Evolutionary conservation across 345 rosid species (phyloP), one percentile per base, ranked within the genome.

Genomic region (Laguncularia racemosa): DNA sequence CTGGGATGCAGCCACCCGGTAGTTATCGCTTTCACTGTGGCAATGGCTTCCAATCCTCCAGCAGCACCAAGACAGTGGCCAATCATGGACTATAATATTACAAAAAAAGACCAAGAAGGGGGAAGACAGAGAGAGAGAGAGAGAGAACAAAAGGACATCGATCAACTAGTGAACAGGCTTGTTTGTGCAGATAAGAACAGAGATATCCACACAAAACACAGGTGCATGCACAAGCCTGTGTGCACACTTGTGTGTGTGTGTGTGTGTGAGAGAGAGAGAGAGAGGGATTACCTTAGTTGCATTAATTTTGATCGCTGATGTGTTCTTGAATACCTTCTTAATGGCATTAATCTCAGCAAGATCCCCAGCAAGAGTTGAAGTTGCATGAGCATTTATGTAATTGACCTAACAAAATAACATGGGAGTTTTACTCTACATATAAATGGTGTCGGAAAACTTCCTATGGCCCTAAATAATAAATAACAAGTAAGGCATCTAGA

Each of bases 61-160:
- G 97, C 87, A 57, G 99, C 96, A 60, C 99, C 97, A 14, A 95
- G 99, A 78, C 97, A 85, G 71, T 95, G 99, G 56, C 99, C 99
- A 56, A 95, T 90, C 97, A 95, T 85, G 15, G 97, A 95, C 99
- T 88, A 82, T 54, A 71, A 69, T 48, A 18, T 56, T 21, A 49
- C 33, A 55, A 52, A 64, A 26, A 3, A 49, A 19, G 40, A 33
- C 7, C 1, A n/a, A n/a, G n/a, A n/a, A n/a, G n/a, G n/a, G n/a
- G n/a, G n/a, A n/a, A n/a, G n/a, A n/a, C n/a, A n/a, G n/a, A n/a
- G 2, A 26, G 6, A 6, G 3, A 26, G 6, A 26, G 6, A 9
- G 40, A 33, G 59, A 47, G 48, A 56, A 11, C 44, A 48, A 44
- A 72, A 55, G 46, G 46, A 48, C 46, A 4, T 51, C 18, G 55